Base-by-base conservation (phyloP, 768 basidiomycete genomes). In the Holtermannia corniformis region DNA sequence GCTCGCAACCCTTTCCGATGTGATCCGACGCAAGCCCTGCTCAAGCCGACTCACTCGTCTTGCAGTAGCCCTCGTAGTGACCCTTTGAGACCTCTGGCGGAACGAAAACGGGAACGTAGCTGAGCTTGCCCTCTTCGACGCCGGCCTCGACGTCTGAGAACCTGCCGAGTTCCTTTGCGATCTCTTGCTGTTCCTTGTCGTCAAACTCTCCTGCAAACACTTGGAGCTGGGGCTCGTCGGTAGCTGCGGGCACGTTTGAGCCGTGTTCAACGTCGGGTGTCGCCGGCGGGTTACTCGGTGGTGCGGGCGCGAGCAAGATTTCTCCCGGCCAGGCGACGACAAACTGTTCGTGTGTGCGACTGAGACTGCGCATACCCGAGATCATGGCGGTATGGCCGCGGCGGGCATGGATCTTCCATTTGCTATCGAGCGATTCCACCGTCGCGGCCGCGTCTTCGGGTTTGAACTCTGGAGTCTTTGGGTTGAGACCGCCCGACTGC, bases 1-100 rank as follows among this genome's bases (percentile, higher is more conserved):
- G 47, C 49, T 23, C 16, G 44, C n/a, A n/a, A n/a, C n/a, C n/a
- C n/a, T n/a, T n/a, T n/a, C n/a, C n/a, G n/a, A n/a, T n/a, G n/a
- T n/a, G n/a, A n/a, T n/a, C n/a, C n/a, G n/a, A n/a, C n/a, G n/a
- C n/a, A n/a, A n/a, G n/a, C n/a, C n/a, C n/a, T n/a, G n/a, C n/a
- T n/a, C n/a, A n/a, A n/a, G n/a, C n/a, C n/a, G 54, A 81, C 86
- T 72, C 63, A 92, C 90, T 93, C 65, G 85, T 84, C 73, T 99
- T 99, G 80, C 92, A 96, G 72, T 95, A 96, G 0, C 91, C 92
- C 61, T 97, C 91, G 69, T 96, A 95, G 70, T 95, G 91, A 0
- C 85, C 88, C 63, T 90, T 87, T 20, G 88, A 90, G 37, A 90
- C 81, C 69, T 85, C 71, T 41, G 62, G 63, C 2, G 68, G 66